Conservation (phyloP, 805 yeast species). For the Sugiyamaella chiloensis region DNA sequence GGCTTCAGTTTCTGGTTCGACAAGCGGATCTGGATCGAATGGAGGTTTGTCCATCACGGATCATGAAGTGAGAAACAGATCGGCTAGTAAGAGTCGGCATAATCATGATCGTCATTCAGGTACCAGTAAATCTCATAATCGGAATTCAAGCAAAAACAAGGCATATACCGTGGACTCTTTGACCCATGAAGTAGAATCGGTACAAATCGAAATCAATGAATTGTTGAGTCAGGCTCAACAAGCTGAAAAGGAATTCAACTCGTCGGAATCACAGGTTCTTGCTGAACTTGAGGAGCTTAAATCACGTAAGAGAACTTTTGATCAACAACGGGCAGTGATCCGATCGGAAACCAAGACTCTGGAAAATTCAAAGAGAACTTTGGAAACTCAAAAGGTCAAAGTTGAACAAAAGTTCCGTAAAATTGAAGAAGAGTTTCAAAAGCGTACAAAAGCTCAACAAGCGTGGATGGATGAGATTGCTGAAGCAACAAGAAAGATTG, state of each 20-base stretch:
- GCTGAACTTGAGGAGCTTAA: constrained; percentile 31
- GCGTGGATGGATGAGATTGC: constrained; percentile 27
- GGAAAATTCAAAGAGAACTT: constrained; percentile 36
- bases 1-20: background rate
- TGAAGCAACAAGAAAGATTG: constrained; percentile 18
- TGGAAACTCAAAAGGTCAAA: constrained; percentile 36
- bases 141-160: constrained; percentile 11
- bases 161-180: constrained; percentile 34
- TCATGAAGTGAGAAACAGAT: constrained; percentile 1
- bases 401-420: constrained; percentile 26
- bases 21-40: background rate
- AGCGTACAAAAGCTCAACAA: constrained; percentile 13
- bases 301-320: constrained; percentile 31
- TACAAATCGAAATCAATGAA: constrained; percentile 34
- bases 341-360: constrained; percentile 35
- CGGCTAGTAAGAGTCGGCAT: background rate
- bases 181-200: constrained; percentile 34
- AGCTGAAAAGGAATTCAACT: constrained; percentile 30
- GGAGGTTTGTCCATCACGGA: background rate
- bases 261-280: constrained; percentile 25
- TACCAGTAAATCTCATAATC: constrained; percentile 2
- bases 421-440: constrained; percentile 21
- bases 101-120: background rate
- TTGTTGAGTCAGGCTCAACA: constrained; percentile 25
- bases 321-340: constrained; percentile 32